These are phyloP conservation scores for Teunomyces kruisii DNA, from an alignment of 805 yeast species.

Conservation along the genomic window DNA sequence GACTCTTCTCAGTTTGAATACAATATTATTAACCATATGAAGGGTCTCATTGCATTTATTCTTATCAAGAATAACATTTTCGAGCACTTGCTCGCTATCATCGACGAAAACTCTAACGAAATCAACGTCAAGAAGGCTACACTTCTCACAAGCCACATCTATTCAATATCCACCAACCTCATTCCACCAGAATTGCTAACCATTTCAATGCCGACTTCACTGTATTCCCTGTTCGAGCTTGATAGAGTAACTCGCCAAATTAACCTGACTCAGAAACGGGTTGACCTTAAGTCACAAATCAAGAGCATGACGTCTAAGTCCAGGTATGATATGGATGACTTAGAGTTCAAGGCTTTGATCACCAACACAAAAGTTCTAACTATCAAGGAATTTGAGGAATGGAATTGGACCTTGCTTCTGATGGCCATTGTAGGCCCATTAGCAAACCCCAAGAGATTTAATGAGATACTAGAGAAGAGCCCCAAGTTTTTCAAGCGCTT, in stretches of 20 bases:
- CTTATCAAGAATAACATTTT: conserved; percentile 55
- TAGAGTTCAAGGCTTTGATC: conserved; percentile 63
- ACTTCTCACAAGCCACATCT: conserved; percentile 60
- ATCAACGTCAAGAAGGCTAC: conserved; percentile 58
- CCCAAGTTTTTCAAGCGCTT: conserved; percentile 86
- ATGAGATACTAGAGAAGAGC: conserved; percentile 67
- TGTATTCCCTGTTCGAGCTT: conserved; percentile 36
- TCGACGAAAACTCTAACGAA: conserved; percentile 45
- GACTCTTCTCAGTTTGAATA: conserved; percentile 40
- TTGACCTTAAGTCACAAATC: conserved; percentile 23
- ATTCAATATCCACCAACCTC: conserved; percentile 50
- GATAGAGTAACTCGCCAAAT: conserved; percentile 36
- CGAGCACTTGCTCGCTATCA: conserved; percentile 43
- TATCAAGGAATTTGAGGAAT: conserved; percentile 73
- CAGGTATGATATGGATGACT: conserved; percentile 51
- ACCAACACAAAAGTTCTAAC: conserved; percentile 68
- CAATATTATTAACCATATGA: conserved; percentile 57
- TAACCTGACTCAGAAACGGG: not conserved
- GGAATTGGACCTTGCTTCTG: conserved; percentile 83
- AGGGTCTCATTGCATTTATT: conserved; percentile 57
- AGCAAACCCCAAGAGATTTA: conserved; percentile 66
- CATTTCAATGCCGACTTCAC: conserved; percentile 12
- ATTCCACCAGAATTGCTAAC: conserved; percentile 49
- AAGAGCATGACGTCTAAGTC: conserved; percentile 20
- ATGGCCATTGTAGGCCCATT: conserved; percentile 84